Evolutionary conservation across 139 green algal genomes (phyloP).

Genomic region (Astrephomene gubernaculifera): DNA sequence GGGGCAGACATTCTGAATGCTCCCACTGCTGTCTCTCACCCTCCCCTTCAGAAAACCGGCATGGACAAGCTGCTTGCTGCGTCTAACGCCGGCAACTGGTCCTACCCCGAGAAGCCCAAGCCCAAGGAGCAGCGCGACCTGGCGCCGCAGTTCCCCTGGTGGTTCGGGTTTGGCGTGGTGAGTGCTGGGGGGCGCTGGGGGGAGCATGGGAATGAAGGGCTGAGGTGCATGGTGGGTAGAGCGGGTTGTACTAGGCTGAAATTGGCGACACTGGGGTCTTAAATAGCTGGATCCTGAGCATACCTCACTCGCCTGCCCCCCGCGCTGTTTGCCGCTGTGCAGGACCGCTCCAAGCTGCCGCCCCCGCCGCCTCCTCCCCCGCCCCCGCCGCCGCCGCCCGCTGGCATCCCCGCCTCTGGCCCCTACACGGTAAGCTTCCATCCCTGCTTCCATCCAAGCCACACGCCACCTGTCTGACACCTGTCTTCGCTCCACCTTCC

Average conservation of each 20-base stretch:
- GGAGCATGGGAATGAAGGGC: too few species aligned
- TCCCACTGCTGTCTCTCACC: not conserved
- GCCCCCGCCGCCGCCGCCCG: conserved; percentile 49
- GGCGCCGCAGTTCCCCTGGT: conserved; percentile 58
- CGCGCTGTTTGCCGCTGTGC: not conserved
- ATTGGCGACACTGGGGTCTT: too few species aligned
- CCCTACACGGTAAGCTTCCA: conserved; percentile 69
- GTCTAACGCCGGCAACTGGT: conserved; percentile 51
- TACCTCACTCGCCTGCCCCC: too few species aligned
- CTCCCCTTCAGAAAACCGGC: conserved; percentile 41
- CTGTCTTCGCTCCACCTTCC: not conserved
- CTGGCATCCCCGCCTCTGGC: conserved; percentile 60
- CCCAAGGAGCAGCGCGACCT: conserved; percentile 20
- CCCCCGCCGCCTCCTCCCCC: conserved; percentile 41
- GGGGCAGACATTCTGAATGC: not conserved
- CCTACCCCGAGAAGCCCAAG: conserved; percentile 50
- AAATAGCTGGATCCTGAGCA: too few species aligned
- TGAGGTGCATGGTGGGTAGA: too few species aligned
- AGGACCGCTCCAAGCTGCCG: conserved; percentile 50
- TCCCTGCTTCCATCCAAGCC: too few species aligned
- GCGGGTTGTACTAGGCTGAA: too few species aligned
- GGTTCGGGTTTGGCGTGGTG: conserved; percentile 60
- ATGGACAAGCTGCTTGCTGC: conserved; percentile 53
- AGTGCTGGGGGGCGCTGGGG: too few species aligned
- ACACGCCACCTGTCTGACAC: too few species aligned